Conservation (phyloP, 176 grass and related monocot species). For the Aechmea fasciata region DNA sequence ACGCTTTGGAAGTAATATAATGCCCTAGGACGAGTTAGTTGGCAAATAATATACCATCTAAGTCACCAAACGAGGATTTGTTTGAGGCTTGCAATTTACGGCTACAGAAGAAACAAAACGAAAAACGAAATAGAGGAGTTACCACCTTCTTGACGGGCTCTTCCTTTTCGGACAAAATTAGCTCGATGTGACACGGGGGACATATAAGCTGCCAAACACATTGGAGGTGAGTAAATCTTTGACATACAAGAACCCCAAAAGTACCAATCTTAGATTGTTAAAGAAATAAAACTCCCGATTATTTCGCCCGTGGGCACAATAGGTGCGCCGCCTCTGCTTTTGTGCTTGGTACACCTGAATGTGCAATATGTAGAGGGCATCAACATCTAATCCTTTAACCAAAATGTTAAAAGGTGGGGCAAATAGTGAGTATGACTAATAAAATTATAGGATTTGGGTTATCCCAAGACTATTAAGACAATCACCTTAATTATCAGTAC, state of each 20-base stretch:
- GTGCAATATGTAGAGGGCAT: constrained; percentile 50
- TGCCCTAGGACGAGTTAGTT: background rate
- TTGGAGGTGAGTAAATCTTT: constrained; percentile 6
- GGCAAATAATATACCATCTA: background rate
- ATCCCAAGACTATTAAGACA: too few relatives aligned
- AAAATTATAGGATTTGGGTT: too few relatives aligned
- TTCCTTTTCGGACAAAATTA: constrained; percentile 83
- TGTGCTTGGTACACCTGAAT: constrained; percentile 67
- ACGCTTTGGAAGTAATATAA: background rate
- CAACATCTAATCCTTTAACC: constrained; percentile 68
- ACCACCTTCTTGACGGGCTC: constrained; percentile 70
- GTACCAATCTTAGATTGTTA: background rate
- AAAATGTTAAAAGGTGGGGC: background rate
- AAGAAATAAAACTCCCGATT: constrained; percentile 33
- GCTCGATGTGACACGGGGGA: constrained; percentile 73
- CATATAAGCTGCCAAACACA: constrained; percentile 53
- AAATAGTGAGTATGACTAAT: too few relatives aligned
- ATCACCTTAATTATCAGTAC: too few relatives aligned
- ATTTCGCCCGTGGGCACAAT: constrained; percentile 58
- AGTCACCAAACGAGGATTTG: background rate
- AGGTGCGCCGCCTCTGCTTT: constrained; percentile 60
- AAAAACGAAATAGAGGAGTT: background rate
- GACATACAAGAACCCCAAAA: background rate
- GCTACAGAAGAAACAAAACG: constrained; percentile 4
- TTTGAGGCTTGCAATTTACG: background rate